Percentiles rank a stretch among this genome's conserved stretches.
Conservation (phyloP, 306 rosid genomes). For the Cicer pinnatifidum region DNA sequence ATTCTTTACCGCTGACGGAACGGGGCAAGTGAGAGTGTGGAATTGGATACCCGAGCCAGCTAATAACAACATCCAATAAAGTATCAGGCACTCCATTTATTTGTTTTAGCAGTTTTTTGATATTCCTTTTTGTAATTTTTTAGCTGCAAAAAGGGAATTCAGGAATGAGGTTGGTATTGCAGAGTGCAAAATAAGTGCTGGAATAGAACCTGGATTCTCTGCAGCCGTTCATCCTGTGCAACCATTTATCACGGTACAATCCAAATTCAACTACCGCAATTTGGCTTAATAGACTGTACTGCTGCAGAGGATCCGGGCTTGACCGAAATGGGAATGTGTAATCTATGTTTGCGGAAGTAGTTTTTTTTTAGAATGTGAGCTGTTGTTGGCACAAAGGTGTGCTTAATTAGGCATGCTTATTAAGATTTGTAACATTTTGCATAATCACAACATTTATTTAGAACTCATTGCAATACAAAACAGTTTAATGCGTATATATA, state of each 20-base stretch:
- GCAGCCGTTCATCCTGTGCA: neutral
- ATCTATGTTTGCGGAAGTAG: slow-evolving; percentile 49
- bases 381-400: slow-evolving; percentile 41
- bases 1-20: slow-evolving; percentile 93
- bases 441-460: slow-evolving; percentile 24
- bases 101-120: slow-evolving; percentile 37
- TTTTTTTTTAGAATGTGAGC: slow-evolving; percentile 35
- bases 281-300: neutral
- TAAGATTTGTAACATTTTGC: slow-evolving; percentile 34
- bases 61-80: slow-evolving; percentile 46
- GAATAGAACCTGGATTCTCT: neutral
- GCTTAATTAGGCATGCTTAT: slow-evolving; percentile 34
- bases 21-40: slow-evolving; percentile 94
- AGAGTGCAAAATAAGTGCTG: neutral
- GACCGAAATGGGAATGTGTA: neutral
- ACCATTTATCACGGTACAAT: neutral
- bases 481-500: slow-evolving; percentile 27
- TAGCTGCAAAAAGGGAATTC: slow-evolving; percentile 48
- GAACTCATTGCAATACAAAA: slow-evolving; percentile 7
- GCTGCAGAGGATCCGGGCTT: neutral
- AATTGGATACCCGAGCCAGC: slow-evolving; percentile 62
- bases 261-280: neutral
- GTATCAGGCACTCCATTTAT: slow-evolving; percentile 2
- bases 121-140: slow-evolving; percentile 51
- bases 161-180: slow-evolving; percentile 20